Percentiles rank a stretch among this genome's conserved stretches.
phyloP scores from a whole-genome alignment of 805 yeast genomes.

The Metschnikowia anglica region DNA sequence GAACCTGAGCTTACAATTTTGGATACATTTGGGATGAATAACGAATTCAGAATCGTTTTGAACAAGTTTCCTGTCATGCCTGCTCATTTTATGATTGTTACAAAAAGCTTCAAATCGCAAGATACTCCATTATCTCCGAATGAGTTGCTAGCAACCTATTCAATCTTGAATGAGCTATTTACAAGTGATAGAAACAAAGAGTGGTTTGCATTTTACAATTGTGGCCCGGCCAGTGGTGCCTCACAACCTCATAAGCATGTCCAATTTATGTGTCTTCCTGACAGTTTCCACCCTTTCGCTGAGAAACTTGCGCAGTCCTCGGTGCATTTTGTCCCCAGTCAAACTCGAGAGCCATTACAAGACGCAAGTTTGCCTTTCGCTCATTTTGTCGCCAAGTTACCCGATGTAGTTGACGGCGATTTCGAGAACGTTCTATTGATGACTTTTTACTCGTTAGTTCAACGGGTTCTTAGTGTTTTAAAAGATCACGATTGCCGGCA shows the following conservation, averaged over 20 bases:
- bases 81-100: constrained; percentile 75
- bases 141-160: constrained; percentile 64
- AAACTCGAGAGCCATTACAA: constrained; percentile 57
- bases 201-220: constrained; percentile 83
- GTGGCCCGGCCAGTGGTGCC: constrained; percentile 90
- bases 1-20: constrained; percentile 71
- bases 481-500: constrained; percentile 48
- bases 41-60: constrained; percentile 59
- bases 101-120: constrained; percentile 73
- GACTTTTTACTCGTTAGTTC: constrained; percentile 69
- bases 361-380: constrained; percentile 69
- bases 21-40: constrained; percentile 49
- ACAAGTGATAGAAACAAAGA: constrained; percentile 33
- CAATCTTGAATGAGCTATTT: constrained; percentile 53
- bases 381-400: constrained; percentile 73
- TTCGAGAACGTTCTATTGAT: constrained; percentile 61
- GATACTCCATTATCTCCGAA: constrained; percentile 63
- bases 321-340: constrained; percentile 54
- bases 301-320: constrained; percentile 44
- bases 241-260: constrained; percentile 92
- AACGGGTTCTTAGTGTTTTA: constrained; percentile 65
- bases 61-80: constrained; percentile 87
- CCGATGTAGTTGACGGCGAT: constrained; percentile 38
- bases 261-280: constrained; percentile 77
- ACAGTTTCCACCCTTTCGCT: constrained; percentile 56